phyloP scores from a whole-genome alignment of 495 filamentous ascomycete genomes.

The Daldinia bambusicola region DNA sequence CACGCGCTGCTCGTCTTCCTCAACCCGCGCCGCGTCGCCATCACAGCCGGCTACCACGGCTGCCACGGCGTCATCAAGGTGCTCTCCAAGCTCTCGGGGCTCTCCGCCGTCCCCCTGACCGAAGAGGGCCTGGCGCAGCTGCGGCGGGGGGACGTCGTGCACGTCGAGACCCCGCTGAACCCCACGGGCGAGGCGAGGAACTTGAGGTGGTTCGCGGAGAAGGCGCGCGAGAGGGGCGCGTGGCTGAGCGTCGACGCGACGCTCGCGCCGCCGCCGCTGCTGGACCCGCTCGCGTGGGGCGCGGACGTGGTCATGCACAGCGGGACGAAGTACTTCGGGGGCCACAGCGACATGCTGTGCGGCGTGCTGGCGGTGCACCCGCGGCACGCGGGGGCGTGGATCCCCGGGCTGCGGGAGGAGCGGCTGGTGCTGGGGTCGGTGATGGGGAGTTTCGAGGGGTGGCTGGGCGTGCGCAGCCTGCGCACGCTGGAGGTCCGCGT shows the following conservation, averaged over 20 bases:
- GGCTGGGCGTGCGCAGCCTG: slow-evolving; percentile 87
- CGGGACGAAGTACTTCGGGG: slow-evolving; percentile 95
- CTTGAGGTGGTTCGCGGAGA: slow-evolving; percentile 72
- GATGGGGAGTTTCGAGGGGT: slow-evolving; percentile 90
- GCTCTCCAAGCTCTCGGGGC: slow-evolving; percentile 73
- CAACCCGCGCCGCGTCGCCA: slow-evolving; percentile 80
- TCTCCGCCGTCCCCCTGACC: slow-evolving; percentile 72
- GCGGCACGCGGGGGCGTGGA: slow-evolving; percentile 69
- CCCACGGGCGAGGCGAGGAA: slow-evolving; percentile 82
- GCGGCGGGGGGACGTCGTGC: slow-evolving; percentile 81
- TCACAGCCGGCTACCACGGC: slow-evolving; percentile 90
- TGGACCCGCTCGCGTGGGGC: slow-evolving; percentile 83
- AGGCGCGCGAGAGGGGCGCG: slow-evolving; percentile 72
- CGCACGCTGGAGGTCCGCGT: slow-evolving; percentile 88
- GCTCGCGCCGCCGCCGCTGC: slow-evolving; percentile 89
- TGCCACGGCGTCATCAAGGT: slow-evolving; percentile 84
- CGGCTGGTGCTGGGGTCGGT: slow-evolving; percentile 80
- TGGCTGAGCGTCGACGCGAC: slow-evolving; percentile 84
- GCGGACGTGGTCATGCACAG: slow-evolving; percentile 89
- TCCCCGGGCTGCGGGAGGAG: slow-evolving; percentile 67
- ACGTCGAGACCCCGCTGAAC: slow-evolving; percentile 93
- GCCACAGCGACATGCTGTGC: slow-evolving; percentile 89
- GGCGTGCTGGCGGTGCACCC: slow-evolving; percentile 76
- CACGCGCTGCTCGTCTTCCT: slow-evolving; percentile 81
- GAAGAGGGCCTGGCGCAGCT: slow-evolving; percentile 56